A percentile compares a stretch with the other conserved stretches of the same genome.
Conservation (phyloP, 192 early-diverging fungal species). For the Mycoemilia scoparia region DNA sequence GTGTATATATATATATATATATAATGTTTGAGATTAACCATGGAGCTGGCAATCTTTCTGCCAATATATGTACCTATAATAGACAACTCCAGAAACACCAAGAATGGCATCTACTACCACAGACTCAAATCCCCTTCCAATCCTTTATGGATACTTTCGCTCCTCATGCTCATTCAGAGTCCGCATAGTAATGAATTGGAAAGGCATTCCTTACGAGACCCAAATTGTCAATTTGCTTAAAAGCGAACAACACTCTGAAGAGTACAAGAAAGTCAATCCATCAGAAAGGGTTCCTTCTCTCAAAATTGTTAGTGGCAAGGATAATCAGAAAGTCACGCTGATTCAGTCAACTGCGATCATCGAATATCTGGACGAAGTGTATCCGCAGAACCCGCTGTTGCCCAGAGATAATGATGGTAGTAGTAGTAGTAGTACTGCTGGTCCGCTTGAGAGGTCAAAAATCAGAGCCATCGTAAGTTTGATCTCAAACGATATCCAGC, state of each 20-base stretch:
- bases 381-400: slow-evolving; percentile 45
- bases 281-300: slow-evolving; percentile 47
- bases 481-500: slow-evolving; percentile 73
- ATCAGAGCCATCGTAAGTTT: slow-evolving; percentile 51
- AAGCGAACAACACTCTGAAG: slow-evolving; percentile 42
- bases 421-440: no score
- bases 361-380: slow-evolving; percentile 74
- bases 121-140: no score
- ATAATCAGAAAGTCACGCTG: no score
- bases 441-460: slow-evolving; percentile 37
- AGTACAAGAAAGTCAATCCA: slow-evolving; percentile 51
- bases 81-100: no score
- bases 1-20: no score
- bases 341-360: slow-evolving; percentile 63
- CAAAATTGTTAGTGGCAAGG: slow-evolving; percentile 29
- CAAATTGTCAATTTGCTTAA: slow-evolving; percentile 50
- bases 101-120: no score
- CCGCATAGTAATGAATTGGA: slow-evolving; percentile 53
- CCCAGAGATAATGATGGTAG: no score
- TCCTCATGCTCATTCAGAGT: slow-evolving; percentile 60
- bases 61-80: no score
- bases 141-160: slow-evolving; percentile 63
- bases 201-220: slow-evolving; percentile 50
- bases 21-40: no score
- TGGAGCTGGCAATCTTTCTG: no score